Conservation (phyloP, 352 stramenopile genomes). For the Globisporangium viniferum region DNA sequence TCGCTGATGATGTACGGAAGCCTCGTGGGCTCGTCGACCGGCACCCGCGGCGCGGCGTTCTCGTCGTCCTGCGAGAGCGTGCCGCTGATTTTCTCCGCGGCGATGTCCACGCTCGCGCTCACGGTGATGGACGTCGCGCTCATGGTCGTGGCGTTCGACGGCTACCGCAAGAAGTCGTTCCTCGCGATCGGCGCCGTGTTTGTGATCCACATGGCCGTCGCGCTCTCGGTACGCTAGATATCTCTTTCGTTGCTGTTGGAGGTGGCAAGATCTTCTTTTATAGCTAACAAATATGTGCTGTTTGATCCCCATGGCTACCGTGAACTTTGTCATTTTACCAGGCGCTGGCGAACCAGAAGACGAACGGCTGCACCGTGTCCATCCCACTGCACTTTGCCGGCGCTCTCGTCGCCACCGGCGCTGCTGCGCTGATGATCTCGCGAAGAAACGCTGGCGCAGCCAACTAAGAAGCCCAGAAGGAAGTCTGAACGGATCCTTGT, state of each 20-base stretch:
- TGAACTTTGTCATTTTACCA: conserved; percentile 8
- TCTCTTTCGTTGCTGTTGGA: background rate
- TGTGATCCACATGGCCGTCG: conserved; percentile 71
- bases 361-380: conserved; percentile 73
- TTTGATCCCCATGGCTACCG: background rate
- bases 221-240: conserved; percentile 53
- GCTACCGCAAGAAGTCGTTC: conserved; percentile 63
- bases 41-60: conserved; percentile 68
- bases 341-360: conserved; percentile 71
- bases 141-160: conserved; percentile 82
- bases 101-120: conserved; percentile 69
- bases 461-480: background rate
- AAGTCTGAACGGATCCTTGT: background rate
- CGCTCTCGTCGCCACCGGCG: conserved; percentile 41
- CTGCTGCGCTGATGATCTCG: conserved; percentile 38
- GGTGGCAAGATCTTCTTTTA: background rate
- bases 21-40: conserved; percentile 64
- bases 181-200: conserved; percentile 49
- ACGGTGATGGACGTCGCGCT: conserved; percentile 75
- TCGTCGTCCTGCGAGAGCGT: conserved; percentile 65
- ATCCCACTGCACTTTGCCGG: conserved; percentile 77
- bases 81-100: conserved; percentile 65
- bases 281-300: conserved; percentile 7
- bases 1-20: conserved; percentile 84
- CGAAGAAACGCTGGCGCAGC: conserved; percentile 29